These are phyloP conservation scores for Talaromyces sp. DNA, from an alignment of 2,329 filamentous ascomycete genomes.

Conservation along the genomic window DNA sequence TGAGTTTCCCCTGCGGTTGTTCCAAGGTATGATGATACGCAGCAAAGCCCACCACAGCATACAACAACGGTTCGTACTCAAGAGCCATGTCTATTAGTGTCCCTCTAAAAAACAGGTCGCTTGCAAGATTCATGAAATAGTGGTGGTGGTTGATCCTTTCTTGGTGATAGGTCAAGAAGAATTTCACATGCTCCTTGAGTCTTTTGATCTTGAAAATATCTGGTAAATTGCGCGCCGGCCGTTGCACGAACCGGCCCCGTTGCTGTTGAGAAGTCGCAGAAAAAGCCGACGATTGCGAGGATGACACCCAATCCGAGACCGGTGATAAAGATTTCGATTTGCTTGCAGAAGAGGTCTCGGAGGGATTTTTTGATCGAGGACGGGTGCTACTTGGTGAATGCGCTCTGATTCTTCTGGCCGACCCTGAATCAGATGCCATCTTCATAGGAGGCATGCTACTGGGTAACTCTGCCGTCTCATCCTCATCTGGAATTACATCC, in stretches of 20 bases:
- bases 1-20: conserved; percentile 69
- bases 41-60: conserved; percentile 83
- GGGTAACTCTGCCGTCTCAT: conserved; percentile 32
- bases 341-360: conserved; percentile 40
- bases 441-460: conserved; percentile 23
- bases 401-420: conserved; percentile 30
- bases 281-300: conserved; percentile 32
- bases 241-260: conserved; percentile 10
- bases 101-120: conserved; percentile 69
- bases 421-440: conserved; percentile 24
- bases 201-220: conserved; percentile 29
- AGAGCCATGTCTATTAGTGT: conserved; percentile 71
- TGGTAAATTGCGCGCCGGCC: conserved; percentile 26
- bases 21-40: conserved; percentile 79
- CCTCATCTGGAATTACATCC: conserved; percentile 47
- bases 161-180: conserved; percentile 74
- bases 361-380: conserved; percentile 28
- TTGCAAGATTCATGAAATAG: conserved; percentile 73
- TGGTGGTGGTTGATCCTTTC: conserved; percentile 78
- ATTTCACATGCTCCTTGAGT: conserved; percentile 65
- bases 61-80: conserved; percentile 75
- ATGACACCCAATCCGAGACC: conserved; percentile 49
- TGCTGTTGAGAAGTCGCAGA: conserved; percentile 14
- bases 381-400: conserved; percentile 31
- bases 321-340: conserved; percentile 51